Evolutionary conservation across 148 eudicot genomes (phyloP).

Genomic region (Nepenthes gracilis): DNA sequence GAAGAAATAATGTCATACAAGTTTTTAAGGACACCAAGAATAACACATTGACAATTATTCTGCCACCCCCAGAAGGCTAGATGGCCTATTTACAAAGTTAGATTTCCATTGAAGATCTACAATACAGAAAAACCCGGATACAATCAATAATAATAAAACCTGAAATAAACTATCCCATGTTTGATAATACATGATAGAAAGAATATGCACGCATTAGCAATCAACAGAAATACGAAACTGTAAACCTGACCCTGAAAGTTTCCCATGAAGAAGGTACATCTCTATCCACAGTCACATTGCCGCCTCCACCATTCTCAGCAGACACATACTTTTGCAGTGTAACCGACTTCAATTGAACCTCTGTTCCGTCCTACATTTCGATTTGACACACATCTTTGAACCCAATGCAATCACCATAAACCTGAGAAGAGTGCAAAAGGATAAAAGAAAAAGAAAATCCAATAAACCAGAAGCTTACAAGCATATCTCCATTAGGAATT

Average conservation of each 20-base stretch:
- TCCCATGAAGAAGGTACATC: constrained; percentile 63
- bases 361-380: constrained; percentile 63
- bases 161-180: too few species aligned
- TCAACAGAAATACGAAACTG: neutral
- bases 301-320: constrained; percentile 71
- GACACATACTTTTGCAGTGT: constrained; percentile 44
- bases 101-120: too few species aligned
- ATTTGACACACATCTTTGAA: constrained; percentile 1
- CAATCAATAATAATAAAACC: too few species aligned
- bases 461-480: constrained; percentile 30
- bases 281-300: constrained; percentile 35
- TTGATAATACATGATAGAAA: too few species aligned
- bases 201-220: neutral
- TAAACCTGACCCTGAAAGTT: constrained; percentile 49
- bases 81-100: too few species aligned
- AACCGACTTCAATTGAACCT: constrained; percentile 65
- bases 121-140: too few species aligned
- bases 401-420: neutral
- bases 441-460: neutral
- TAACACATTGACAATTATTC: too few species aligned
- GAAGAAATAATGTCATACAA: too few species aligned
- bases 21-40: too few species aligned
- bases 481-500: constrained; percentile 64
- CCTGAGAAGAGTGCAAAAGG: neutral
- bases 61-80: too few species aligned